Base-by-base conservation (phyloP, 2,329 filamentous ascomycete species). In the Cercospora sp. region DNA sequence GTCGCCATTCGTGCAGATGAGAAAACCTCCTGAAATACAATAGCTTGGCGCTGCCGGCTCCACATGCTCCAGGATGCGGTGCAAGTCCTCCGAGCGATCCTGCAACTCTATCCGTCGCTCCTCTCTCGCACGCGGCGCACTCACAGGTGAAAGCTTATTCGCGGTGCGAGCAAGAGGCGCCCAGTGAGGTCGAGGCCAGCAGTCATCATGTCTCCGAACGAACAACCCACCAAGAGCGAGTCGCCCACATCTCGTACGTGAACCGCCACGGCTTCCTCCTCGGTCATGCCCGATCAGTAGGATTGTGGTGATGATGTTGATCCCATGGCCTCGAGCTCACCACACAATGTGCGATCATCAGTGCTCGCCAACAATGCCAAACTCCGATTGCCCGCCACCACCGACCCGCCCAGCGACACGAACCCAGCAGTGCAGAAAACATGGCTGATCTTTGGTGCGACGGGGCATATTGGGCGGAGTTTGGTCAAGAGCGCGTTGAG, bases 371-470 rank as follows among this genome's bases (percentile, higher is more conserved):
- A 66, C 66, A 71, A 74, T 32, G 71, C 72, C n/a, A 71, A 66
- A 62, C 67, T 76, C 9, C 82, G 89, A 73, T 87, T 98, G 3
- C 94, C 94, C 0, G 84, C 90, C 37, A 96, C 92, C 73, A 97
- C 93, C 78, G 92, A 97, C 74, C 94, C 94, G 28, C 93, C 94
- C 0, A 87, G 88, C 18, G 86, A 89, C 10, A 85, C 86, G 58
- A 89, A 90, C 66, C 89, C 90, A 10, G 84, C 88, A 2, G 90
- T 89, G 78, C 91, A 90, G 78, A 87, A 93, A 70, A 90, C 94
- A 82, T 98, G 94, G 94, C 88, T 98, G 77, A 92, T 98, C 65
- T 99, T 97, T 80, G 95, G 95, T 60, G 94, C 93, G 60, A 97
- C 94, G n/a, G 95, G 95, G 66, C 95, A 99, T 76, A 97, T 98